Conservation (phyloP, 345 rosid species). For the Xanthoceras sorbifolium region DNA sequence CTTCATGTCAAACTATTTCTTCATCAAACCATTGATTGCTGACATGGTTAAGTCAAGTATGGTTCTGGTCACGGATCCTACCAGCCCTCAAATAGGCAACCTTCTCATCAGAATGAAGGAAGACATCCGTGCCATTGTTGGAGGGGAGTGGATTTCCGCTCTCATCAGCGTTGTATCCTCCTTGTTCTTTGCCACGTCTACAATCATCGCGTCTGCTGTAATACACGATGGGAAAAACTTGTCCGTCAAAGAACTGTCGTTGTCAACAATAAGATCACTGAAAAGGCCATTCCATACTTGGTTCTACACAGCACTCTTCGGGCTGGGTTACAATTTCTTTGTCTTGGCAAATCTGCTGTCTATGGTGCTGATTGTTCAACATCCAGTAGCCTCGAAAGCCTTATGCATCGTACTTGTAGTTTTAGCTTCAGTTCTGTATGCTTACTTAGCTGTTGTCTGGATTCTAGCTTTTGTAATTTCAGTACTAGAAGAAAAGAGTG, state of each 20-base stretch:
- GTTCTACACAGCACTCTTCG: constrained; percentile 41
- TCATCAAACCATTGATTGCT: constrained; percentile 31
- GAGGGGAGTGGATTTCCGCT: constrained; percentile 25
- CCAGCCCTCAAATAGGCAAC: constrained; percentile 21
- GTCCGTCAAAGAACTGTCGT: constrained; percentile 29
- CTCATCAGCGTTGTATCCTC: constrained; percentile 13
- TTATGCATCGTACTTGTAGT: constrained; percentile 1
- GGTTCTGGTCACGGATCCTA: constrained; percentile 31
- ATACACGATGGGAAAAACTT: constrained; percentile 26
- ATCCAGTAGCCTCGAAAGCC: neutral
- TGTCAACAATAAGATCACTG: constrained; percentile 32
- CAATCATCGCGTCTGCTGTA: constrained; percentile 43
- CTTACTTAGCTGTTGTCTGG: constrained; percentile 52
- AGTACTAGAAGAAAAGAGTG: constrained; percentile 49
- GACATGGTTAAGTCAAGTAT: constrained; percentile 27
- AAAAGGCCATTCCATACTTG: constrained; percentile 45
- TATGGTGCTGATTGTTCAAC: constrained; percentile 17
- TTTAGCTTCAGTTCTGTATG: constrained; percentile 25
- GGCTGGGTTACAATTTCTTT: constrained; percentile 36
- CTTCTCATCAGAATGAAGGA: constrained; percentile 26
- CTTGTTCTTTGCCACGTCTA: constrained; percentile 31
- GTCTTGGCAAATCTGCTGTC: constrained; percentile 20
- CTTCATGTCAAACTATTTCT: constrained; percentile 29
- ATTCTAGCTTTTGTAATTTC: constrained; percentile 53
- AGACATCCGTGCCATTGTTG: constrained; percentile 27